phyloP scores from a whole-genome alignment of 2,329 filamentous ascomycete genomes.

The Sclerotinia minor region DNA sequence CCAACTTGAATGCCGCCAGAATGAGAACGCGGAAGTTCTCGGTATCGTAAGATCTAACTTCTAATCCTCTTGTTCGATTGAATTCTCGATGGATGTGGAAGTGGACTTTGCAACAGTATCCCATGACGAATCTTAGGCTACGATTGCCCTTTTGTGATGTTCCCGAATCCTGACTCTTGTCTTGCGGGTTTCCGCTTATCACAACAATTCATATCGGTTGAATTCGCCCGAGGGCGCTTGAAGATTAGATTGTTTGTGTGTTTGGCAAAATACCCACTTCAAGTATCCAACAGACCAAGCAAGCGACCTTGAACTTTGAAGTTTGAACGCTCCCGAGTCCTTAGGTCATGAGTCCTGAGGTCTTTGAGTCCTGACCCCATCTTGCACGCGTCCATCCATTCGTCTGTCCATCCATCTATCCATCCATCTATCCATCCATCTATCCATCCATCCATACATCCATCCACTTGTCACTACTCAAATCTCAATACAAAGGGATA shows the following conservation, averaged over 20 bases:
- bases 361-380: not conserved
- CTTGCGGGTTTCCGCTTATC: too few species aligned
- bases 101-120: not conserved
- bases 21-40: not conserved
- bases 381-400: slow-evolving; percentile 1
- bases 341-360: not conserved
- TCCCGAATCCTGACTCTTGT: not conserved
- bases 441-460: not conserved
- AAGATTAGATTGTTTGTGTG: not conserved
- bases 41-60: not conserved
- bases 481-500: not conserved
- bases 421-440: too few species aligned
- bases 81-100: not conserved
- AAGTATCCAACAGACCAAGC: not conserved
- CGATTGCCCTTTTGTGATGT: not conserved
- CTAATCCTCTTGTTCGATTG: not conserved
- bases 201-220: slow-evolving; percentile 2
- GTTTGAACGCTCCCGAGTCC: not conserved
- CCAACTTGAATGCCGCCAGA: not conserved
- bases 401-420: too few species aligned
- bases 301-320: not conserved
- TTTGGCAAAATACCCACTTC: not conserved
- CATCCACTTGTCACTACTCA: not conserved
- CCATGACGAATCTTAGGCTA: not conserved
- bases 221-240: not conserved